Evolutionary conservation across 371 early-diverging fungal species (phyloP).

Genomic region (Entomophthora muscae): DNA sequence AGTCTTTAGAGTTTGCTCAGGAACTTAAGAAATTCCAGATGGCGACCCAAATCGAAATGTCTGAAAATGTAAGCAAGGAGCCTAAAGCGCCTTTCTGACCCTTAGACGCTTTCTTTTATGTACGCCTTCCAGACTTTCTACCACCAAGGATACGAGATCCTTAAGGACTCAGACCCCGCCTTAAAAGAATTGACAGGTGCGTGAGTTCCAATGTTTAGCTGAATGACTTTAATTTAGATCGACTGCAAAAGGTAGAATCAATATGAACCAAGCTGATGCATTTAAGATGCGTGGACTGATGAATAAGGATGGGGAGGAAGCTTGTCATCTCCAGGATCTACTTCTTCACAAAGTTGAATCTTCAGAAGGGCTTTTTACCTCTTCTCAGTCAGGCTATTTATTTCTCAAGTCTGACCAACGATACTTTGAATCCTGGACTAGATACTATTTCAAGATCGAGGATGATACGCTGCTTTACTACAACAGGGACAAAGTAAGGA

Average conservation of each 20-base stretch:
- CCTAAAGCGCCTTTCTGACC: too few species aligned
- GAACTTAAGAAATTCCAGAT: conserved; percentile 45
- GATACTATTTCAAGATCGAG: conserved; percentile 49
- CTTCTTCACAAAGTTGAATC: not conserved
- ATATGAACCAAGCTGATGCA: too few species aligned
- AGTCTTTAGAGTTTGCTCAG: conserved; percentile 42
- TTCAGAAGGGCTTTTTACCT: not conserved
- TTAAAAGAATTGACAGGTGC: conserved; percentile 6
- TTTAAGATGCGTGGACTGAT: conserved; percentile 4
- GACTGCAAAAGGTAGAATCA: not conserved
- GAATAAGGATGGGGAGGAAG: not conserved
- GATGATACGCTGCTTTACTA: conserved; percentile 37
- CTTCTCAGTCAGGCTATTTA: conserved; percentile 32
- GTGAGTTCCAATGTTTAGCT: conserved; percentile 5
- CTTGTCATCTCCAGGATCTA: not conserved
- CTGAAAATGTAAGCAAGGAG: conserved; percentile 37
- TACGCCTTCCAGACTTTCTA: conserved; percentile 1
- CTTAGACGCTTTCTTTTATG: conserved; percentile 4
- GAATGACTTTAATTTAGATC: not conserved
- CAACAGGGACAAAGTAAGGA: conserved; percentile 25
- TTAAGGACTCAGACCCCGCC: conserved; percentile 7
- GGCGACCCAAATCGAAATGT: conserved; percentile 48
- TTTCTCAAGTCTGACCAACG: conserved; percentile 48
- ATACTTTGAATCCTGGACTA: conserved; percentile 50
- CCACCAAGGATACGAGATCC: conserved; percentile 8